Conservation (phyloP, 2,329 filamentous ascomycete genomes). For the Metarhizium rileyi region DNA sequence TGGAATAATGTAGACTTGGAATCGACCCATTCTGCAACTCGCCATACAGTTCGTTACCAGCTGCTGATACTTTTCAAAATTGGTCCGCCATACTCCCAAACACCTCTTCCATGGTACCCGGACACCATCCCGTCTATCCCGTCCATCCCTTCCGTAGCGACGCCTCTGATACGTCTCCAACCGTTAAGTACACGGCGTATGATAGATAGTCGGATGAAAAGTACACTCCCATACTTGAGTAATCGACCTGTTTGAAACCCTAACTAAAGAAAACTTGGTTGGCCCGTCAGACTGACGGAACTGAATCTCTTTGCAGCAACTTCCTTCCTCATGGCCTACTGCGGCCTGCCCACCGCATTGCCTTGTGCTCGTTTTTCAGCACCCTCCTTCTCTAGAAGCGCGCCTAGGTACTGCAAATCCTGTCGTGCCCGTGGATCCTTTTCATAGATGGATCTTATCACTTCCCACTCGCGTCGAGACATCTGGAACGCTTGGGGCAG, state of each 20-base stretch:
- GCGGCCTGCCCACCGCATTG: slow-evolving; percentile 1
- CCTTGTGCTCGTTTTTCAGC: slow-evolving; percentile 12
- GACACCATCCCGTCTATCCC: neutral
- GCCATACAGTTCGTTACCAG: neutral
- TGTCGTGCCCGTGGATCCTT: slow-evolving; percentile 54
- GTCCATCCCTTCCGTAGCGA: neutral
- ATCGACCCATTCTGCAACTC: neutral
- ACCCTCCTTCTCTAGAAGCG: slow-evolving; percentile 42
- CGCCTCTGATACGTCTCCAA: no score
- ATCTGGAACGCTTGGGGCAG: slow-evolving; percentile 60
- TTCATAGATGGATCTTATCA: slow-evolving; percentile 60
- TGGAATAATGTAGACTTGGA: neutral
- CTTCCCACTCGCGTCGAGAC: slow-evolving; percentile 61
- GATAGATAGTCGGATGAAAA: neutral
- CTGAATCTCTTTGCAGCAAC: neutral
- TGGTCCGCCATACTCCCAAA: neutral
- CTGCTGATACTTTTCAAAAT: neutral
- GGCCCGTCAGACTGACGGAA: neutral
- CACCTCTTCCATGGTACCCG: neutral
- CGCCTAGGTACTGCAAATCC: slow-evolving; percentile 48
- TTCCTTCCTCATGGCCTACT: neutral
- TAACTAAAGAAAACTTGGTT: no score
- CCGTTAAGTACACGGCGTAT: neutral
- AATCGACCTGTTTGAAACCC: no score
- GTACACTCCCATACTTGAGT: no score